Percentiles rank a stretch among this genome's conserved stretches.
These are phyloP conservation scores for Diophrys appendiculata DNA, from an alignment of 73 alveolate genomes.

Conservation along the genomic window DNA sequence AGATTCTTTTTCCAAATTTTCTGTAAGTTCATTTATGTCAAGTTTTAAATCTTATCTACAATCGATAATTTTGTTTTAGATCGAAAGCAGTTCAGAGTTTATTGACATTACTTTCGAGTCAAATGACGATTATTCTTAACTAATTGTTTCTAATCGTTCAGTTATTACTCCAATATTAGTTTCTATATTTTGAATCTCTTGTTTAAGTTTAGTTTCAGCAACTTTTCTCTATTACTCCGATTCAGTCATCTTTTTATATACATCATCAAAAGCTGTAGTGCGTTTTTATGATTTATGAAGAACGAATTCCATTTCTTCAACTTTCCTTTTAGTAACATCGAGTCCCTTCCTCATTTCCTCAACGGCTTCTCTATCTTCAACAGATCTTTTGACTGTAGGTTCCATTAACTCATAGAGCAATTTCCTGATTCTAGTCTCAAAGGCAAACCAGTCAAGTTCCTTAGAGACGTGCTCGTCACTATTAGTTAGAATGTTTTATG, in stretches of 20 bases:
- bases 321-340: constrained; percentile 2
- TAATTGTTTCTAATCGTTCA: background rate
- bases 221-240: constrained; percentile 8
- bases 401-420: constrained; percentile 24
- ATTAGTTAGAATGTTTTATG: no score
- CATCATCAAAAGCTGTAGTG: constrained; percentile 35
- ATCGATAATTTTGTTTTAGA: no score
- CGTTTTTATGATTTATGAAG: constrained; percentile 20
- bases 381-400: constrained; percentile 18
- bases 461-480: no score
- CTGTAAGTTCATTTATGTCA: no score
- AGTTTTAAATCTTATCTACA: no score
- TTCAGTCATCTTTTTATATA: constrained; percentile 18
- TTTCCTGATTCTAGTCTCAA: constrained; percentile 29
- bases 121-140: background rate
- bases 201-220: background rate
- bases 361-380: constrained; percentile 28
- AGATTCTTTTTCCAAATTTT: no score
- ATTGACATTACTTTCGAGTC: background rate
- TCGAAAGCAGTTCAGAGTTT: background rate
- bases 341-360: background rate
- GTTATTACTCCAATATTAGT: background rate
- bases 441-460: constrained; percentile 37
- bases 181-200: constrained; percentile 6
- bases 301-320: constrained; percentile 25